phyloP scores from a whole-genome alignment of 1,284 basidiomycete species.

The Microbotryum violaceum region DNA sequence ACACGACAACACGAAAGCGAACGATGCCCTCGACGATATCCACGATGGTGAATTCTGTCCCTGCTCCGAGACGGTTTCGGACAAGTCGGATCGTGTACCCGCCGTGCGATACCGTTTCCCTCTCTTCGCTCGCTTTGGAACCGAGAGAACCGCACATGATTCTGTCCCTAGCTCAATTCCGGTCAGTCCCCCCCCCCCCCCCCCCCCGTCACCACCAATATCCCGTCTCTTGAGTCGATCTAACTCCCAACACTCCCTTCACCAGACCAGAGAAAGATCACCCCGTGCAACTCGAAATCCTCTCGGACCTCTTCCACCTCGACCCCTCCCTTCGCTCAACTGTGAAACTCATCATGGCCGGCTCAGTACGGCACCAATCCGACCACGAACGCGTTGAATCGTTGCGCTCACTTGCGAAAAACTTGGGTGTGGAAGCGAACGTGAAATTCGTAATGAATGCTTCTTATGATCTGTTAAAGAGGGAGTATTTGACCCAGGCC shows the following conservation, averaged over 20 bases:
- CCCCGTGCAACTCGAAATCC: constrained; percentile 64
- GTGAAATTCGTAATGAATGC: constrained; percentile 80
- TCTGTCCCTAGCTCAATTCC: constrained; percentile 82
- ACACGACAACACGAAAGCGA: background rate
- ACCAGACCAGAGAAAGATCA: constrained; percentile 91
- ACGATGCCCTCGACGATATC: background rate
- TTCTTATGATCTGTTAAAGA: constrained; percentile 59
- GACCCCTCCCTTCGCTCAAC: constrained; percentile 34
- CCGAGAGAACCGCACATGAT: constrained; percentile 56
- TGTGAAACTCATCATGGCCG: constrained; percentile 60
- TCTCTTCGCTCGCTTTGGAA: constrained; percentile 58
- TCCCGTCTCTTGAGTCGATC: background rate
- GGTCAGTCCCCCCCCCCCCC: constrained; percentile 46
- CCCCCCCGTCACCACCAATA: background rate
- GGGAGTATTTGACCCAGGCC: constrained; percentile 56
- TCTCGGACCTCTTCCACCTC: constrained; percentile 54
- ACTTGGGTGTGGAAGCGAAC: constrained; percentile 61
- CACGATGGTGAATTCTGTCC: background rate
- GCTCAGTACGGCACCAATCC: constrained; percentile 67
- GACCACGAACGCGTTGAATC: constrained; percentile 64
- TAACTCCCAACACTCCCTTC: background rate
- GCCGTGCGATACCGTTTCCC: constrained; percentile 76
- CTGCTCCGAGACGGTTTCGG: too few relatives aligned
- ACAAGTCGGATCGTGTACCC: constrained; percentile 61
- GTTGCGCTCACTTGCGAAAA: constrained; percentile 54